phyloP scores from a whole-genome alignment of 1,139 yeast species.

The Waltiozyma sp. region DNA sequence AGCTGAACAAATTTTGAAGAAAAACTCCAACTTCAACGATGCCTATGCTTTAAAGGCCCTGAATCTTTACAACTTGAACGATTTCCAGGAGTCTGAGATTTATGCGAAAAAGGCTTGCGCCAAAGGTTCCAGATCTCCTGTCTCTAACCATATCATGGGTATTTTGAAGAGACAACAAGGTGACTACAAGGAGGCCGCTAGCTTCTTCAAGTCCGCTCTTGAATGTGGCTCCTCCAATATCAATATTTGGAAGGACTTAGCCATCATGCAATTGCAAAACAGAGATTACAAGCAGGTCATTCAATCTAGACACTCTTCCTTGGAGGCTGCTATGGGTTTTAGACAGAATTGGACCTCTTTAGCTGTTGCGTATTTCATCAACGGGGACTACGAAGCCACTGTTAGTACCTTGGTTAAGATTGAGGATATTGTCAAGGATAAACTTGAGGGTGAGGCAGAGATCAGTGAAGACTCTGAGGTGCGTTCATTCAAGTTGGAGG shows the following conservation, averaged over 20 bases:
- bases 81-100: conserved; percentile 52
- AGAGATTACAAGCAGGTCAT: conserved; percentile 61
- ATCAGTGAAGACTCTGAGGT: conserved; percentile 75
- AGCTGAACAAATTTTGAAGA: conserved; percentile 68
- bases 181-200: conserved; percentile 67
- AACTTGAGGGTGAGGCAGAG: conserved; percentile 48
- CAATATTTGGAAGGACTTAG: conserved; percentile 73
- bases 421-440: conserved; percentile 62
- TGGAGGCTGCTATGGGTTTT: conserved; percentile 72
- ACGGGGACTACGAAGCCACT: conserved; percentile 56
- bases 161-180: conserved; percentile 65
- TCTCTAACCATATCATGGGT: conserved; percentile 81
- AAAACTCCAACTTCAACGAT: conserved; percentile 67
- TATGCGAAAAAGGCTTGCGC: conserved; percentile 51
- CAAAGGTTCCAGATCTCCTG: conserved; percentile 45
- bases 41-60: conserved; percentile 82
- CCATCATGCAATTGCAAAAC: conserved; percentile 68
- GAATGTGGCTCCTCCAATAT: conserved; percentile 72
- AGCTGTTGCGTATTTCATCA: conserved; percentile 78
- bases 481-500: conserved; percentile 56
- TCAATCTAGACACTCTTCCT: conserved; percentile 52
- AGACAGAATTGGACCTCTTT: conserved; percentile 89
- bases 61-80: conserved; percentile 41
- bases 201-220: conserved; percentile 68
- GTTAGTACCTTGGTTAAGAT: conserved; percentile 63